phyloP scores from a whole-genome alignment of 73 alveolate species.

The Paramecium sonneborni region DNA sequence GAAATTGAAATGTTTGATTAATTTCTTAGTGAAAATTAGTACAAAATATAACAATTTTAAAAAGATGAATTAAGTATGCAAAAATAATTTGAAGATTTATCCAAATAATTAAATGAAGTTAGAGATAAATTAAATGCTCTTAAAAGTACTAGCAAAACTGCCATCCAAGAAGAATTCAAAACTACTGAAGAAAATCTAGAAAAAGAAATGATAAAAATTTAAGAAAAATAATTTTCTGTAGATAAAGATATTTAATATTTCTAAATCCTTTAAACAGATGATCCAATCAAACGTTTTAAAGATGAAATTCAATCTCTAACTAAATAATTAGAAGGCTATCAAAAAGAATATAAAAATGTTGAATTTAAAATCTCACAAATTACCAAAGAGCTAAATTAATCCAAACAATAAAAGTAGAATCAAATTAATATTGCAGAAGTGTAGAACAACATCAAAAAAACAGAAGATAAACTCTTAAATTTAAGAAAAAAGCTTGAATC shows the following conservation, averaged over 20 bases:
- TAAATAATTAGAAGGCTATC: not conserved
- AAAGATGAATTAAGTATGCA: not conserved
- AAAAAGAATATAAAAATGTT: conserved; percentile 27
- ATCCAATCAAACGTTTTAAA: conserved; percentile 22
- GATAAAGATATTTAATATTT: not conserved
- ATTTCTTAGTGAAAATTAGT: not conserved
- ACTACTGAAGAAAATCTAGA: not conserved
- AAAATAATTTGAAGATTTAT: not conserved
- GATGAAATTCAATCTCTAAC: not conserved
- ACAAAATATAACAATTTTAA: not conserved
- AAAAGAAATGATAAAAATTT: not conserved
- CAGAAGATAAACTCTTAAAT: not conserved
- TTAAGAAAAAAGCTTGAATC: not conserved
- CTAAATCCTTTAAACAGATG: conserved; percentile 7
- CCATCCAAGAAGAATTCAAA: not conserved
- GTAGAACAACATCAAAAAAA: not conserved
- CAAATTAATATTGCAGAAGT: not conserved
- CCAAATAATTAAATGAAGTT: not conserved
- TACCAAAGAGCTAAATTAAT: not conserved
- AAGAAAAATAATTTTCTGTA: not conserved
- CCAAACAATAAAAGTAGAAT: not conserved
- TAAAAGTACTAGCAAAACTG: not conserved
- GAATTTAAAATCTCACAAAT: not conserved
- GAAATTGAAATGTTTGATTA: not conserved
- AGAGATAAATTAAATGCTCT: not conserved